Evolutionary conservation across 2,329 filamentous ascomycete species (phyloP).

Genomic region (Leptographium lundbergii): DNA sequence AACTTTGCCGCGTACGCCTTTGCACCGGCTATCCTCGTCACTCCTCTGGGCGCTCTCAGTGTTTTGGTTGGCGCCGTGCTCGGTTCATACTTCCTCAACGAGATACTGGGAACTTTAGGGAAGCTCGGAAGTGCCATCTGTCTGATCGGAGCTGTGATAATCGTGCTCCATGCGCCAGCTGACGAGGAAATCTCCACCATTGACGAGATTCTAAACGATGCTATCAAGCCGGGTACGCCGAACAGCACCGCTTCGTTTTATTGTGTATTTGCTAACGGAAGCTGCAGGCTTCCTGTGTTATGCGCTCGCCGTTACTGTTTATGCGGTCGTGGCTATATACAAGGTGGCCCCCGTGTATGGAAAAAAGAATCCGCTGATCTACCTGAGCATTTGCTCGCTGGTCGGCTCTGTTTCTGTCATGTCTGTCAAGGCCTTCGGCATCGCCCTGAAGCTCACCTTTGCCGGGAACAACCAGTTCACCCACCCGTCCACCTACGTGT

Average conservation of each 20-base stretch:
- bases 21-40: slow-evolving; percentile 95
- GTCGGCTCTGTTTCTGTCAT: slow-evolving; percentile 97
- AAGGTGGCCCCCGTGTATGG: slow-evolving; percentile 79
- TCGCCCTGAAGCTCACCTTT: slow-evolving; percentile 90
- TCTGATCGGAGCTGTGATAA: slow-evolving; percentile 90
- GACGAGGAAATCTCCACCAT: slow-evolving; percentile 86
- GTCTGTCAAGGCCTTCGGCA: slow-evolving; percentile 97
- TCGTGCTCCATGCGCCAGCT: slow-evolving; percentile 90
- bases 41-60: slow-evolving; percentile 82
- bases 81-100: slow-evolving; percentile 86
- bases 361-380: slow-evolving; percentile 91
- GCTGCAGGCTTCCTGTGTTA: slow-evolving; percentile 75
- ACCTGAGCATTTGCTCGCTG: slow-evolving; percentile 93
- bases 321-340: slow-evolving; percentile 93
- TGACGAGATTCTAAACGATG: slow-evolving; percentile 82
- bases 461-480: slow-evolving; percentile 89
- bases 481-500: slow-evolving; percentile 92
- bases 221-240: slow-evolving; percentile 70
- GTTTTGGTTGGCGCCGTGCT: slow-evolving; percentile 92
- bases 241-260: neutral
- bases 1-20: slow-evolving; percentile 99
- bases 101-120: slow-evolving; percentile 79
- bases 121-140: slow-evolving; percentile 95
- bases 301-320: slow-evolving; percentile 64
- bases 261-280: neutral